phyloP scores from a whole-genome alignment of 2,329 filamentous ascomycete genomes.

The Aspergillus sp. region DNA sequence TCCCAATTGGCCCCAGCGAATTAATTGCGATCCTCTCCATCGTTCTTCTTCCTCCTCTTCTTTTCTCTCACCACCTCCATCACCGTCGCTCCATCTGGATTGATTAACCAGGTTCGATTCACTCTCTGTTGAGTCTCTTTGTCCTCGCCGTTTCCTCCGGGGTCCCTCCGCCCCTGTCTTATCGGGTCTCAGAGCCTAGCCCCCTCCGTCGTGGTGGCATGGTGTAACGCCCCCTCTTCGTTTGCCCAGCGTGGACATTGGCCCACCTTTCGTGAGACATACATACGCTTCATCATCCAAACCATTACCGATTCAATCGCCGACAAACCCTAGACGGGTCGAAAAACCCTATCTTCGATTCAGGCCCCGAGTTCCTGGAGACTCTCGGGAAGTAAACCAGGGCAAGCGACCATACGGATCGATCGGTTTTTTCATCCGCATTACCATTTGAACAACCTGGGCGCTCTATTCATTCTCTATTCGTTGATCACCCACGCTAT shows the following conservation, averaged over 20 bases:
- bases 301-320: background rate
- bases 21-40: constrained; percentile 14
- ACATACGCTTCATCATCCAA: background rate
- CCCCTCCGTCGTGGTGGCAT: background rate
- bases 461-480: too few relatives aligned
- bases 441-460: background rate
- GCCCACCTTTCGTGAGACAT: background rate
- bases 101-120: background rate
- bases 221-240: background rate
- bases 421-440: background rate
- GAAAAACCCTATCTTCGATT: background rate
- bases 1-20: constrained; percentile 21
- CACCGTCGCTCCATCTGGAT: background rate
- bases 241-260: background rate
- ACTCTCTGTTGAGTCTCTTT: background rate
- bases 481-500: too few relatives aligned
- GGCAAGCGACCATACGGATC: background rate
- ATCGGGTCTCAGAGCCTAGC: background rate
- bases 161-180: background rate
- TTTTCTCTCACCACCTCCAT: constrained; percentile 2
- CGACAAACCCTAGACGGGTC: background rate
- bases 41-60: constrained; percentile 4
- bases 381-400: background rate
- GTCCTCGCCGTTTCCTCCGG: background rate
- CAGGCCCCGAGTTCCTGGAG: background rate